Percentiles rank a stretch among this genome's conserved stretches.
phyloP scores from a whole-genome alignment of 2,329 filamentous ascomycete species.

The Metarhizium album region DNA sequence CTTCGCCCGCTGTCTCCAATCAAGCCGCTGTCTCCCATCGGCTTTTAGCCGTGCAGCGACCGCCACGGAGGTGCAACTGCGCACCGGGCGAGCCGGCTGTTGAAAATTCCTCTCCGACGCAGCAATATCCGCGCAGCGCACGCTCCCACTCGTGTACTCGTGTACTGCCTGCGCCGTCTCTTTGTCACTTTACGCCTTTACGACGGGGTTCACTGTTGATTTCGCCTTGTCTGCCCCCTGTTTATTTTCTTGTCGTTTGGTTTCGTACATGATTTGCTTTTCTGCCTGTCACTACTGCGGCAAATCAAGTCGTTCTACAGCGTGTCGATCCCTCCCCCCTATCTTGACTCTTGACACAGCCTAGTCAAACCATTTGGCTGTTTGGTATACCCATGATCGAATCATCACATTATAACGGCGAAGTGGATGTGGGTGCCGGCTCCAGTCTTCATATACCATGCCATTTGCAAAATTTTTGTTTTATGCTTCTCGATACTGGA shows the following conservation, averaged over 20 bases:
- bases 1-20: conserved; percentile 53
- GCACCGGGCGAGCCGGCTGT: background rate
- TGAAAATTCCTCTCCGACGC: conserved; percentile 3
- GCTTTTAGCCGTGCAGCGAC: conserved; percentile 30
- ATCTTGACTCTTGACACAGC: background rate
- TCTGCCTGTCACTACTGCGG: background rate
- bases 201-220: background rate
- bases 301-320: background rate
- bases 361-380: conserved; percentile 5
- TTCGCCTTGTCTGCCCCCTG: background rate
- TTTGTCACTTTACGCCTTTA: conserved; percentile 2
- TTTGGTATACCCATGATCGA: conserved; percentile 18
- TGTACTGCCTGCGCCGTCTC: background rate
- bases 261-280: background rate
- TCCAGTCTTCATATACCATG: background rate
- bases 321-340: background rate
- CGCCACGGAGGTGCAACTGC: background rate
- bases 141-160: background rate
- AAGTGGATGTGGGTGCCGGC: background rate
- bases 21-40: conserved; percentile 53
- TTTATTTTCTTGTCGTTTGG: background rate
- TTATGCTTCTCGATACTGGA: background rate
- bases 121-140: conserved; percentile 5
- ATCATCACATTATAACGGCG: conserved; percentile 4
- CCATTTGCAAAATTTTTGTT: background rate